Evolutionary conservation across 257 asterid genomes (phyloP).

Genomic region (Rehmannia glutinosa): DNA sequence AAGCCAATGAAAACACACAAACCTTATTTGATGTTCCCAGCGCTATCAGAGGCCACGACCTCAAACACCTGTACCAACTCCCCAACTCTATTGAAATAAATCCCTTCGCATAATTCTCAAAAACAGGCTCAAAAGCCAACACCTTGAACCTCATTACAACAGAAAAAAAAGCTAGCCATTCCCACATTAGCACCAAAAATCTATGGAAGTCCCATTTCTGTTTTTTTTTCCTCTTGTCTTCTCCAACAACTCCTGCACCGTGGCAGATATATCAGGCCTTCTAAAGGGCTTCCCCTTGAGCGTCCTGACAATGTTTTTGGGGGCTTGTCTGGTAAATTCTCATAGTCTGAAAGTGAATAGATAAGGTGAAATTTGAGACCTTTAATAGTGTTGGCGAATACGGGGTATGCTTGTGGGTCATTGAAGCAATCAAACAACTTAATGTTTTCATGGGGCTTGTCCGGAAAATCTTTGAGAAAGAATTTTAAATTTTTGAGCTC

Average conservation of each 20-base stretch:
- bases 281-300: slow-evolving; percentile 87
- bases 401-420: slow-evolving; percentile 83
- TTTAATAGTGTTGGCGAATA: slow-evolving; percentile 86
- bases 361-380: slow-evolving; percentile 87
- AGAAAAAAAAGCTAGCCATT: slow-evolving; percentile 91
- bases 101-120: slow-evolving; percentile 90
- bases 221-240: slow-evolving; percentile 39
- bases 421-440: slow-evolving; percentile 65
- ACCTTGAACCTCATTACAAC: slow-evolving; percentile 95
- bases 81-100: slow-evolving; percentile 78
- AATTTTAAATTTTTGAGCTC: too few relatives aligned
- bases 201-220: slow-evolving; percentile 57
- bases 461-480: too few relatives aligned
- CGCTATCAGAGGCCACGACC: slow-evolving; percentile 78
- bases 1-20: too few relatives aligned
- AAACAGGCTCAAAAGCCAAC: slow-evolving; percentile 93
- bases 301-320: slow-evolving; percentile 84
- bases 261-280: slow-evolving; percentile 82
- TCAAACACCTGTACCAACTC: slow-evolving; percentile 70
- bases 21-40: slow-evolving; percentile 87
- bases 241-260: slow-evolving; percentile 77
- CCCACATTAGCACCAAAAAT: slow-evolving; percentile 99
- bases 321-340: slow-evolving; percentile 85
- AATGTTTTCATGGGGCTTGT: too few relatives aligned
- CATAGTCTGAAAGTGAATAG: slow-evolving; percentile 83